These are phyloP conservation scores for Dictyostelium citrinum DNA, from an alignment of 78 protist species.

Conservation along the genomic window DNA sequence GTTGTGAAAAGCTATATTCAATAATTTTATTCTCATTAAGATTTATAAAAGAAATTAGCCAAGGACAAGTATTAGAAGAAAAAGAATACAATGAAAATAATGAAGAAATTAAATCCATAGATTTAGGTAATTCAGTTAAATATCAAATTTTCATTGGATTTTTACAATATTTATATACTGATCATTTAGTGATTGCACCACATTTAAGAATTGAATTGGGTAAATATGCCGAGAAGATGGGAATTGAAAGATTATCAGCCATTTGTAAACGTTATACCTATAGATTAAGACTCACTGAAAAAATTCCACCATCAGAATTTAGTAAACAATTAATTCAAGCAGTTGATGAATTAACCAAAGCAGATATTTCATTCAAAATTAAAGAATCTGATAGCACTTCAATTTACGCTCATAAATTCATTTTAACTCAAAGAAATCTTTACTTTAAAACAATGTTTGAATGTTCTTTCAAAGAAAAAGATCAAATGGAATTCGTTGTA, in stretches of 20 bases:
- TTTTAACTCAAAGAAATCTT: slow-evolving; percentile 15
- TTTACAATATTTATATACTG: slow-evolving; percentile 69
- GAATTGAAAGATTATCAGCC: slow-evolving; percentile 11
- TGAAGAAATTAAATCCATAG: not conserved
- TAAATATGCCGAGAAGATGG: slow-evolving; percentile 19
- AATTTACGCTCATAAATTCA: slow-evolving; percentile 31
- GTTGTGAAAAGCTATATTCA: slow-evolving; percentile 51
- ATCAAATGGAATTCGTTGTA: slow-evolving; percentile 34
- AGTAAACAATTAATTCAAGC: slow-evolving; percentile 4
- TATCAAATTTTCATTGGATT: slow-evolving; percentile 41
- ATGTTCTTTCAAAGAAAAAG: slow-evolving; percentile 67
- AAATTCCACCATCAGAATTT: slow-evolving; percentile 53
- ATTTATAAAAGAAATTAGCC: too few species aligned
- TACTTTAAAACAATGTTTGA: slow-evolving; percentile 78
- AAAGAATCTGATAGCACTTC: not conserved
- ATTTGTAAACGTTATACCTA: slow-evolving; percentile 26
- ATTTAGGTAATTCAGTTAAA: not conserved
- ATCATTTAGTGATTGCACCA: slow-evolving; percentile 71
- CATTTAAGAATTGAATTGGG: slow-evolving; percentile 73
- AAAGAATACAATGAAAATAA: not conserved
- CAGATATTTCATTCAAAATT: slow-evolving; percentile 10
- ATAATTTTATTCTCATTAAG: slow-evolving; percentile 13
- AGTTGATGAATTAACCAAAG: not conserved
- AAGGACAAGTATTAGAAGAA: too few species aligned
- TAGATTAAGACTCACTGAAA: slow-evolving; percentile 18